Base-by-base conservation (phyloP, 2,329 filamentous ascomycete species). In the Penicillium sp. region DNA sequence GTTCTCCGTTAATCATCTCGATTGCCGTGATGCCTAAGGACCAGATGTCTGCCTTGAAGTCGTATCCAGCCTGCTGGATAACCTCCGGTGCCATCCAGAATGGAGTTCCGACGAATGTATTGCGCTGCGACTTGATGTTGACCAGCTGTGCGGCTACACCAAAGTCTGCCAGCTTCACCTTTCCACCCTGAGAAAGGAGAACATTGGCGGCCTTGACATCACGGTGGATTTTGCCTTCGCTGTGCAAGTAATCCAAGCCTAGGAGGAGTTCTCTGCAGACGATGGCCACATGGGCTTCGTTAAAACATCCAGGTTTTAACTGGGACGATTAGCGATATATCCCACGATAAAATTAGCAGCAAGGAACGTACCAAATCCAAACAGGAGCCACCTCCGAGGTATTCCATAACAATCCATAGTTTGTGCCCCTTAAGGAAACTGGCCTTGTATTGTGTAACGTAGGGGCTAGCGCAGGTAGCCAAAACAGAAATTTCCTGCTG, bases 391-490 rank as follows among this genome's bases (percentile, higher is more conserved):
- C 94, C 94, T 6, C 94, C 94, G 11, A 99, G 80, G 71, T 89
- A 99, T 76, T 99, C 94, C 94, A 99, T 99, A 57, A 97, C 91
- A 71, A 99, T 99, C 94, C 94, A 99, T 80, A 99, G 80, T 78
- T 97, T 99, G 73, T 92, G 90, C 27, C 94, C 94, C 66, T 91
- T 87, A n/a, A 97, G 84, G 74, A 97, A 99, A 71, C 92, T 97
- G 23, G 91, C 90, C 74, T 92, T 95, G 82, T 99, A 99, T 72
- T 96, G 90, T 16, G 94, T 97, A 65, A 99, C 92, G 75, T 89
- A 95, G 47, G 90, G 89, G 72, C 92, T 97, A 65, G 90, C 89
- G 79, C 94, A 99, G 52, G 94, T 97, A 76, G 92, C 94, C 60
- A 99, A 82, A 34, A 99, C 89, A 3, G 91, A 89, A 65, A 99